Evolutionary conservation across 176 grass and related monocot genomes (phyloP).

Genomic region (Oryza rufipogon): DNA sequence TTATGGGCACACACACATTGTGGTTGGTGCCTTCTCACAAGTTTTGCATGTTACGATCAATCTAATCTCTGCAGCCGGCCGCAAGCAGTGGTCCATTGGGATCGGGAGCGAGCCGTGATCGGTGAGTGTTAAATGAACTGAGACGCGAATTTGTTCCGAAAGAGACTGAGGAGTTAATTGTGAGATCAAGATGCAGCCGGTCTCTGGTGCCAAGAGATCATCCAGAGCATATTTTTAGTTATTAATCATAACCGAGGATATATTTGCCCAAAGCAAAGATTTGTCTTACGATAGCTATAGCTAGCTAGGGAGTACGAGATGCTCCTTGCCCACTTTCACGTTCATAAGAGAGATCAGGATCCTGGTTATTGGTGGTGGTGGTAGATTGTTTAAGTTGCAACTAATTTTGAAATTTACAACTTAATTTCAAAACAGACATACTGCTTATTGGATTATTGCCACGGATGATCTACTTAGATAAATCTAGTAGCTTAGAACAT

Average conservation of each 20-base stretch:
- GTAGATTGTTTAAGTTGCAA: no score
- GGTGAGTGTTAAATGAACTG: not conserved
- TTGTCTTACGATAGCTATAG: conserved; percentile 16
- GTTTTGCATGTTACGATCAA: not conserved
- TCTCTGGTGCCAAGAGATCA: not conserved
- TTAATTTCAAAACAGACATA: no score
- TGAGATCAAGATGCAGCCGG: not conserved
- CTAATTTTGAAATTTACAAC: no score
- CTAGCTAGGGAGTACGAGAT: conserved; percentile 37
- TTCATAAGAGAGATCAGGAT: not conserved
- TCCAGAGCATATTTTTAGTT: not conserved
- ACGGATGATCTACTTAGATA: no score
- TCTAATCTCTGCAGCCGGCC: not conserved
- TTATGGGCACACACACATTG: not conserved
- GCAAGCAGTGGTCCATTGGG: conserved; percentile 17
- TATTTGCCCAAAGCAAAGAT: conserved; percentile 24
- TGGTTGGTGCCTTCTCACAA: not conserved
- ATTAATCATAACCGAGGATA: not conserved
- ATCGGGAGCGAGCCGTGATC: not conserved
- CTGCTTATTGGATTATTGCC: no score
- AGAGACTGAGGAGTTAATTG: conserved; percentile 23
- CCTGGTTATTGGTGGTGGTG: not conserved
- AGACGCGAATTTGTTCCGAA: not conserved
- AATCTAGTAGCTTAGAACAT: no score
- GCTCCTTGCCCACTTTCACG: conserved; percentile 24